Base-by-base conservation (phyloP, 495 filamentous ascomycete species). In the Penicillium atrosanguineum region DNA sequence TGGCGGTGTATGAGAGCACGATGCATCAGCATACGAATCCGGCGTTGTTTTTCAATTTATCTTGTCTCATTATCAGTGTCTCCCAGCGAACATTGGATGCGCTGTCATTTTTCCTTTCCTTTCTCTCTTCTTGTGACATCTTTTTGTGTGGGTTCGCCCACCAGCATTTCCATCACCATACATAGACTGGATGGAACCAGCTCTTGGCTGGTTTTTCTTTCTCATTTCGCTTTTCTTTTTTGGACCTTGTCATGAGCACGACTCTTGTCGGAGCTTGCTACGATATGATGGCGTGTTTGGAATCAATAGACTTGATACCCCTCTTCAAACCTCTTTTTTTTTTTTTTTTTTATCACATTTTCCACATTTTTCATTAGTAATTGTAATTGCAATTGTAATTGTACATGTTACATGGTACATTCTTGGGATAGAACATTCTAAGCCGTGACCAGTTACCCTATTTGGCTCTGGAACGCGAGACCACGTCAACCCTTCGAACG, bases 301-400 rank as follows among this genome's bases (percentile, higher is more conserved):
- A 39, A 62, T 59, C 46, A 58, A 66, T 66, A 66, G 63, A 66
- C 57, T 66, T 66, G 63, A 66, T 66, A 66, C 63, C 63, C 63
- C 56, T 38, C 43, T 58, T 19, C 15, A 44, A 15, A 23, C 23
- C 2, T 5, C 46, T 12, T 19, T 46, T 39, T 31, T 6, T 45
- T 6, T 45, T 6, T 20, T n/a, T 52, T 52, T n/a, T 20, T 46
- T 2, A 23, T 23, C 23, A n/a, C n/a, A n/a, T n/a, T 23, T 23
- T 23, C 5, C 34, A n/a, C 34, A 12, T 37, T 37, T 37, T 9
- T 37, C 34, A 37, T 37, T 2, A 3, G 23, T 23, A 23, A 23
- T 23, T 23, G 2, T 23, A 23, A 5, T 2, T 5, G 23, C 5
- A 2, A 23, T 23, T 23, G 2, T 23, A 23, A 5, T 2, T 5